These are phyloP conservation scores for Mycosphaerella sp. DNA, from an alignment of 2,329 filamentous ascomycete species.

Conservation along the genomic window DNA sequence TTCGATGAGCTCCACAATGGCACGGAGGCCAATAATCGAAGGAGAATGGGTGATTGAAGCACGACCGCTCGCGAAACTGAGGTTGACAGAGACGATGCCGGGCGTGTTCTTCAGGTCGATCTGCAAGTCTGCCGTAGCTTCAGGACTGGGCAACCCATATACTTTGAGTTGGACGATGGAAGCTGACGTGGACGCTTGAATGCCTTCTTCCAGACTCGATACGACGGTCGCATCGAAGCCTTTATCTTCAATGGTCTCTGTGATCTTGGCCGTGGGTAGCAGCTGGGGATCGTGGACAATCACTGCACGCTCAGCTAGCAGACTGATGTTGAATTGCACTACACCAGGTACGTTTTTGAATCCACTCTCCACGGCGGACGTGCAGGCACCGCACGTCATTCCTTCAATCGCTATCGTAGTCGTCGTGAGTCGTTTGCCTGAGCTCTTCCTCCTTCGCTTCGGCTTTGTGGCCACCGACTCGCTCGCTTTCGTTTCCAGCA, in stretches of 20 bases:
- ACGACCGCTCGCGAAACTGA: slow-evolving; percentile 68
- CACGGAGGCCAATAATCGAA: slow-evolving; percentile 66
- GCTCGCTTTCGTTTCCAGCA: slow-evolving; percentile 63
- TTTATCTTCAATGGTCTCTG: slow-evolving; percentile 76
- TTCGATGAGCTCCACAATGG: slow-evolving; percentile 76
- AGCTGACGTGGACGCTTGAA: slow-evolving; percentile 47
- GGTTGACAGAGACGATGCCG: slow-evolving; percentile 66
- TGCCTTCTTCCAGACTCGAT: slow-evolving; percentile 60
- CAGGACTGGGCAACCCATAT: slow-evolving; percentile 69
- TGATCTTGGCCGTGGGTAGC: slow-evolving; percentile 66
- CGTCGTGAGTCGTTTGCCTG: slow-evolving; percentile 46
- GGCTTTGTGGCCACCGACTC: slow-evolving; percentile 31
- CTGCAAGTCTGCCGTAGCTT: slow-evolving; percentile 66
- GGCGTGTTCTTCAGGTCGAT: slow-evolving; percentile 55
- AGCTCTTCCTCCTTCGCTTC: slow-evolving; percentile 34
- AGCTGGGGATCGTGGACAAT: slow-evolving; percentile 72
- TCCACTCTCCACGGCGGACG: slow-evolving; percentile 78
- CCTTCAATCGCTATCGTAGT: slow-evolving; percentile 88
- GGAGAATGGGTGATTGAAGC: slow-evolving; percentile 69
- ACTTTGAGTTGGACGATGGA: slow-evolving; percentile 72
- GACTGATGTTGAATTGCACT: slow-evolving; percentile 85
- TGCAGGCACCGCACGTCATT: slow-evolving; percentile 97
- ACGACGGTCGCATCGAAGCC: slow-evolving; percentile 83
- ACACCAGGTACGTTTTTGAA: slow-evolving; percentile 73
- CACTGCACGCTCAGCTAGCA: slow-evolving; percentile 86